These are phyloP conservation scores for Lactarius quietus DNA, from an alignment of 768 basidiomycete species.

Conservation along the genomic window DNA sequence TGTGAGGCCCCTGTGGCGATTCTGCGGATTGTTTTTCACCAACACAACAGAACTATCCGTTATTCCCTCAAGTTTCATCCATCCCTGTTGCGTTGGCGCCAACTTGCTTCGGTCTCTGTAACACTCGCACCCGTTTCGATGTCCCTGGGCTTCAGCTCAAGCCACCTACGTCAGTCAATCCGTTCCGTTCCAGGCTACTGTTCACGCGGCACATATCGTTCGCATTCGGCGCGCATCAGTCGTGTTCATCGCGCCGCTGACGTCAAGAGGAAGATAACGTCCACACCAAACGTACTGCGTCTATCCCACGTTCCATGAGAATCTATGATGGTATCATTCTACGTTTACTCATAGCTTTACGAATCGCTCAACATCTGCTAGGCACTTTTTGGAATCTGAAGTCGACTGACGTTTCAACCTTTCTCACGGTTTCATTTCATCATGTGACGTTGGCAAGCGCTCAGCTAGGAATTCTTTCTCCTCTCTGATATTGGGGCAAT, in stretches of 20 bases:
- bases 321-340: no score
- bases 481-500: neutral
- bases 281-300: no score
- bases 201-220: neutral
- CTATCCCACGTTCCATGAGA: no score
- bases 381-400: neutral
- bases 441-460: no score
- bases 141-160: neutral
- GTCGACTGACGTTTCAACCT: neutral
- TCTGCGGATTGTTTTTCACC: neutral
- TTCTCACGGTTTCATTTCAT: neutral
- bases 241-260: neutral
- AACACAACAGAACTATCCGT: neutral
- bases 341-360: no score
- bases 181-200: neutral
- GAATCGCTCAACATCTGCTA: no score
- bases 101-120: neutral
- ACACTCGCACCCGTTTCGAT: neutral
- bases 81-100: neutral
- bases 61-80: neutral
- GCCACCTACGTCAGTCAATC: neutral
- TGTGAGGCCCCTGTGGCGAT: neutral
- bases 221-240: neutral
- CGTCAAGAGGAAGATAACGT: neutral
- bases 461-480: no score